Evolutionary conservation across 2,329 filamentous ascomycete species (phyloP).

Genomic region (Intubia oerlemansii): DNA sequence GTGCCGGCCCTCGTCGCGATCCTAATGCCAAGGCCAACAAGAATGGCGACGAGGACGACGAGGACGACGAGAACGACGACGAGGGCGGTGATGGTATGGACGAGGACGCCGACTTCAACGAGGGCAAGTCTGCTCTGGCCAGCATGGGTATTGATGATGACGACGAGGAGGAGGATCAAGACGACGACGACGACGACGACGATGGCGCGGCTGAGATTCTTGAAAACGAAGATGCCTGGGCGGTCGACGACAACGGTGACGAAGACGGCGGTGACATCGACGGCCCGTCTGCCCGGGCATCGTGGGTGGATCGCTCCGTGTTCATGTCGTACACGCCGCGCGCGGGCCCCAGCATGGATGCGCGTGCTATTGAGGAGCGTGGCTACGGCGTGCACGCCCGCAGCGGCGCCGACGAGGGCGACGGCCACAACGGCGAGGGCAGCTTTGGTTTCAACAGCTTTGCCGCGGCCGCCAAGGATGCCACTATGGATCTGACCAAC

Average conservation of each 20-base stretch:
- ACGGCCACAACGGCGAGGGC: constrained; percentile 43
- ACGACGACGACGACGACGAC: constrained; percentile 29
- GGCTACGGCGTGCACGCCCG: constrained; percentile 70
- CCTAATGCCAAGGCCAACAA: constrained; percentile 14
- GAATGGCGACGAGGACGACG: constrained; percentile 11
- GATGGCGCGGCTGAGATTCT: constrained; percentile 53
- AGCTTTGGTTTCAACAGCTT: constrained; percentile 40
- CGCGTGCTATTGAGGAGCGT: constrained; percentile 53
- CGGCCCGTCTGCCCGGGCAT: constrained; percentile 16
- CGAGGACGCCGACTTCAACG: constrained; percentile 10
- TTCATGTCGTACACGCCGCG: constrained; percentile 95
- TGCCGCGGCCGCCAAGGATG: constrained; percentile 65
- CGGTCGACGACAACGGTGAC: constrained; percentile 11
- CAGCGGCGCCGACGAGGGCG: constrained; percentile 13
- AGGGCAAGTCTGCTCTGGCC: constrained; percentile 5
- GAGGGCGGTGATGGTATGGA: not conserved
- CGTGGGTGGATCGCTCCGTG: constrained; percentile 67
- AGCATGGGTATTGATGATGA: constrained; percentile 16
- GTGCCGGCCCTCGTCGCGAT: constrained; percentile 36
- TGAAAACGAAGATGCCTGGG: constrained; percentile 29
- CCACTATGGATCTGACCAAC: constrained; percentile 79
- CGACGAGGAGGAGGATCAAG: constrained; percentile 12
- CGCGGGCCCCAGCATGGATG: constrained; percentile 32
- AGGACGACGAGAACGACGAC: constrained; percentile 18
- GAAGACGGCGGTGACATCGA: not conserved